Base-by-base conservation (phyloP, 2,329 filamentous ascomycete genomes). In the Nemania abortiva region DNA sequence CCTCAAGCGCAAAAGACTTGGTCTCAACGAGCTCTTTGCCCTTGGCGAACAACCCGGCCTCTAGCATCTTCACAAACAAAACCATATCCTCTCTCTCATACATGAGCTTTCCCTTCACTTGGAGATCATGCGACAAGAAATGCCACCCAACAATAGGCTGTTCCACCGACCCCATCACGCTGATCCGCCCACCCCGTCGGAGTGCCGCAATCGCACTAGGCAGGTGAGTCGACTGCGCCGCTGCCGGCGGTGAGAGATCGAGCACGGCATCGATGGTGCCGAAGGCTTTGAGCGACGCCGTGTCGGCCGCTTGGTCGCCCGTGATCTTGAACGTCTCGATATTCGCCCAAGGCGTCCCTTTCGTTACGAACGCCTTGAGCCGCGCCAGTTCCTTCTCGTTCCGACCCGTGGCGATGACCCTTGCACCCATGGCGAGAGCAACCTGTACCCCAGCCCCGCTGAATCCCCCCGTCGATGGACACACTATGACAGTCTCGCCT, bases 391-490 rank as follows among this genome's bases (percentile, higher is more conserved):
- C 69, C 42, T 75, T 72, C 65, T 77, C 69, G 70, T 84, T 84
- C 11, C 85, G 77, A 1, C 86, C 84, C 77, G 85, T 80, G 2
- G 86, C 86, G 59, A 88, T 75, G 6, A 87, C 85, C 13, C 78
- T 80, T 1, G 84, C 84, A 0, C 85, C 86, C 80, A 87, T 83
- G 2, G 84, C 82, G 0, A 84, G 55, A 0, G 85, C 85, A 0
- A 84, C 79, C 3, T 78, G 70, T 0, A 86, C 83, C 0, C 78
- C 84, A 0, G 81, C 81, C 18, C 84, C 81, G 7, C 85, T 82
- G 72, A 81, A 87, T 0, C 69, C 70, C 0, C 85, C 85, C 0
- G 84, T 86, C 3, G 85, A 83, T 1, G 85, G 85, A 39, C 74
- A 74, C 0, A 87, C 73, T 31, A 87, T 74, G 13, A 87, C 74